Evolutionary conservation across 2,329 filamentous ascomycete genomes (phyloP).

Genomic region (Bisporella sp.): DNA sequence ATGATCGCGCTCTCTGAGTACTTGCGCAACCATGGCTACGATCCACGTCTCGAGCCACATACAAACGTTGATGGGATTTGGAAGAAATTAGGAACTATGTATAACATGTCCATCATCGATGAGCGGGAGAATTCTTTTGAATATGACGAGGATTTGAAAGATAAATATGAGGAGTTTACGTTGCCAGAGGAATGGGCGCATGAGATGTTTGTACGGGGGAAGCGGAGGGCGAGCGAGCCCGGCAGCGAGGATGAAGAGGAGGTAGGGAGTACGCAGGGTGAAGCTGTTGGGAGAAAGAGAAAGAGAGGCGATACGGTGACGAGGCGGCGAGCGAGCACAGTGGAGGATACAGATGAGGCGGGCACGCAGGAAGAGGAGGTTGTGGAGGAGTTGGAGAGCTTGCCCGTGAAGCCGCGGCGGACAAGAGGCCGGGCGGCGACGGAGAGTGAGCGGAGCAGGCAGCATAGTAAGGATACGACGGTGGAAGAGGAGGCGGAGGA

Average conservation of each 20-base stretch:
- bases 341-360: slow-evolving; percentile 45
- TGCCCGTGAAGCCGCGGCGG: slow-evolving; percentile 34
- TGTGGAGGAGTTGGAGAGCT: slow-evolving; percentile 22
- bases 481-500: slow-evolving; percentile 27
- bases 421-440: slow-evolving; percentile 35
- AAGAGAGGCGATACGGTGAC: slow-evolving; percentile 29
- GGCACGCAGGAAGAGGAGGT: slow-evolving; percentile 10
- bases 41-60: slow-evolving; percentile 64
- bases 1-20: slow-evolving; percentile 82
- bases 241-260: slow-evolving; percentile 23
- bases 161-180: slow-evolving; percentile 60
- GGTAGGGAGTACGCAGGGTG: slow-evolving; percentile 4
- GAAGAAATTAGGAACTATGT: slow-evolving; percentile 76
- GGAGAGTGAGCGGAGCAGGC: slow-evolving; percentile 27
- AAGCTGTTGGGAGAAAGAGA: slow-evolving; percentile 18
- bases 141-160: slow-evolving; percentile 43
- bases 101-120: slow-evolving; percentile 80
- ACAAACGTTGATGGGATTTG: slow-evolving; percentile 89
- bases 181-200: slow-evolving; percentile 42
- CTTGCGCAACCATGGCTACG: slow-evolving; percentile 71
- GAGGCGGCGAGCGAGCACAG: slow-evolving; percentile 34
- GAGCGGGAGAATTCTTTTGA: slow-evolving; percentile 61
- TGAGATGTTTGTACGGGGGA: slow-evolving; percentile 22
- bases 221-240: slow-evolving; percentile 8
- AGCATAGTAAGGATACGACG: slow-evolving; percentile 27